phyloP scores from a whole-genome alignment of 768 basidiomycete genomes.

The Hebeloma cylindrosporum region DNA sequence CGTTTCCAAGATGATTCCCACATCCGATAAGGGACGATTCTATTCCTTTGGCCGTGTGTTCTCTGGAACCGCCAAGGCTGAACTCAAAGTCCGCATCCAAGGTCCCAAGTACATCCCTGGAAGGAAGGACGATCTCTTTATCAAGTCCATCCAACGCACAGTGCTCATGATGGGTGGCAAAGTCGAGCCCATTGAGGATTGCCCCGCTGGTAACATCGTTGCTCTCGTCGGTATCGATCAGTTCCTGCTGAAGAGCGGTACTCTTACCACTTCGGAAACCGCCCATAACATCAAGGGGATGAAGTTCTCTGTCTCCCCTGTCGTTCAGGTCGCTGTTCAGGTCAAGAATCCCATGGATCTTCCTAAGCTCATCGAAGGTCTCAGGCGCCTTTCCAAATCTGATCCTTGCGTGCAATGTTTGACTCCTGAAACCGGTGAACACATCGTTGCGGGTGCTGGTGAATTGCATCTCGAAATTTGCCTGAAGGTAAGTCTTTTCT shows the following conservation, averaged over 20 bases:
- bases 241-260: constrained; percentile 99
- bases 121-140: constrained; percentile 97
- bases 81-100: constrained; percentile 99
- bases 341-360: constrained; percentile 99
- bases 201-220: constrained; percentile 97
- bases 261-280: constrained; percentile 95
- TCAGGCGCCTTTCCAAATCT: constrained; percentile 99
- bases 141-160: constrained; percentile 98
- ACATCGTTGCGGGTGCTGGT: constrained; percentile 99
- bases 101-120: constrained; percentile 98
- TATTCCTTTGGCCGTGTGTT: constrained; percentile 99
- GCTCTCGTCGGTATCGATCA: constrained; percentile 99
- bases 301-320: constrained; percentile 99
- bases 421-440: constrained; percentile 91
- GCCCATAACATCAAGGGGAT: constrained; percentile 99
- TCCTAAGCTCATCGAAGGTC: constrained; percentile 99
- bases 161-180: constrained; percentile 99
- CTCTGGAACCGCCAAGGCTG: constrained; percentile 94
- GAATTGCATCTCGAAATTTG: constrained; percentile 99
- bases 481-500: too few species aligned
- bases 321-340: constrained; percentile 98
- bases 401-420: constrained; percentile 98
- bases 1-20: constrained; percentile 99
- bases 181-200: constrained; percentile 98
- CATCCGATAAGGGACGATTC: constrained; percentile 99